A percentile compares a stretch with the other conserved stretches of the same genome.
phyloP scores from a whole-genome alignment of 2,329 filamentous ascomycete genomes.

The Colletotrichum sansevieriae region DNA sequence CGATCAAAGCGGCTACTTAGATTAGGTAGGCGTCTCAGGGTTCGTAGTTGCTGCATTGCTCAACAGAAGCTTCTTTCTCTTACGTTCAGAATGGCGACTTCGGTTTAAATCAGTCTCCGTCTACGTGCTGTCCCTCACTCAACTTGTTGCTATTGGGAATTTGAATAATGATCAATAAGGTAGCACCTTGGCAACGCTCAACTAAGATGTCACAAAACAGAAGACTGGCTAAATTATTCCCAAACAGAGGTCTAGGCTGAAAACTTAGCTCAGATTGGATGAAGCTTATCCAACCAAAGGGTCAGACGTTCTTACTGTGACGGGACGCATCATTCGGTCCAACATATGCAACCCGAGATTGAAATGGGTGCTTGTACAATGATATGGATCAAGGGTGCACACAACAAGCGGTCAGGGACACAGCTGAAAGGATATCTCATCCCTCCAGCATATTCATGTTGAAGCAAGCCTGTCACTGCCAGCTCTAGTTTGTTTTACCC shows the following conservation, averaged over 20 bases:
- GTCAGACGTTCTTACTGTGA: background rate
- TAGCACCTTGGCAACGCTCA: too few species aligned
- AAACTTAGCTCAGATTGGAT: conserved; percentile 7
- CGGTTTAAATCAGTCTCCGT: too few species aligned
- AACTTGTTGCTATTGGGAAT: too few species aligned
- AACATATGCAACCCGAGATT: conserved; percentile 5
- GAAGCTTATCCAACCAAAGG: conserved; percentile 10
- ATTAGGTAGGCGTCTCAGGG: too few species aligned
- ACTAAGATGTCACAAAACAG: too few species aligned
- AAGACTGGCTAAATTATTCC: too few species aligned
- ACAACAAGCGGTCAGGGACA: background rate
- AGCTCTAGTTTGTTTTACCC: background rate
- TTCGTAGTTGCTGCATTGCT: too few species aligned
- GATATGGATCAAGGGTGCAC: conserved; percentile 6
- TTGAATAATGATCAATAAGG: too few species aligned
- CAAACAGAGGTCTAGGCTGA: conserved; percentile 6
- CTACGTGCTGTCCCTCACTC: too few species aligned
- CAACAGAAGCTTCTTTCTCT: too few species aligned
- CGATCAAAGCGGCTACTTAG: too few species aligned
- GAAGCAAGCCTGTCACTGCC: background rate
- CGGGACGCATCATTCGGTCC: background rate
- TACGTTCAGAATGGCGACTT: too few species aligned
- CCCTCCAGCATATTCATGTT: background rate
- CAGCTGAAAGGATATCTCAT: conserved; percentile 3
- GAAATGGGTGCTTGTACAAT: background rate